A percentile compares a stretch with the other conserved stretches of the same genome.
These are phyloP conservation scores for Fusarium sp. DNA, from an alignment of 2,329 filamentous ascomycete genomes.

Conservation along the genomic window DNA sequence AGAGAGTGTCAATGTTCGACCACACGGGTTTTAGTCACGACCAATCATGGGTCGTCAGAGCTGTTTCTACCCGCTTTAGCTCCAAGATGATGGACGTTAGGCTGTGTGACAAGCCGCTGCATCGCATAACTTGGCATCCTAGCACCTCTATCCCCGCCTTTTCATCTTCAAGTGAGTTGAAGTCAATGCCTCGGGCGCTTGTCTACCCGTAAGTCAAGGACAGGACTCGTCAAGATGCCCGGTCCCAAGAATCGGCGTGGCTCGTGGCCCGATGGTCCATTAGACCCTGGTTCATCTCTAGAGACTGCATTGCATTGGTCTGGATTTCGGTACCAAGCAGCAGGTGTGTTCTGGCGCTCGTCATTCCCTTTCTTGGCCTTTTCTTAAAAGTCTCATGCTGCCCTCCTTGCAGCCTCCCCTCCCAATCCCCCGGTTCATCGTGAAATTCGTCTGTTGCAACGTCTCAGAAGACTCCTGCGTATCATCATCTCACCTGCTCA, in stretches of 20 bases:
- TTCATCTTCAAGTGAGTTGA: conserved; percentile 6
- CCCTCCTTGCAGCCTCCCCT: conserved; percentile 34
- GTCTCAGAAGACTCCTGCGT: conserved; percentile 38
- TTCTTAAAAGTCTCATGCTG: conserved; percentile 37
- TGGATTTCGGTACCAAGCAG: conserved; percentile 16
- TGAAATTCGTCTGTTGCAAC: conserved; percentile 34
- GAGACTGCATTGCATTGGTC: conserved; percentile 37
- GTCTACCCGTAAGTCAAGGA: conserved; percentile 20
- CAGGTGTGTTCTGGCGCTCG: conserved; percentile 30
- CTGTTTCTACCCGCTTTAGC: conserved; percentile 27
- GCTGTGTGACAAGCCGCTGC: conserved; percentile 39
- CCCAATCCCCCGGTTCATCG: conserved; percentile 29
- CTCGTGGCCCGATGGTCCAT: conserved; percentile 37
- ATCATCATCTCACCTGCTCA: conserved; percentile 31
- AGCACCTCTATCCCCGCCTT: conserved; percentile 29
- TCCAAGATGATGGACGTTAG: conserved; percentile 22
- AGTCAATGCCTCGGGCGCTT: conserved; percentile 31
- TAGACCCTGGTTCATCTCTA: conserved; percentile 22
- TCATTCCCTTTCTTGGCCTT: conserved; percentile 33
- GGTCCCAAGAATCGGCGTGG: conserved; percentile 34
- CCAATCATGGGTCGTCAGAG: conserved; percentile 26
- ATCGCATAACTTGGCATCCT: conserved; percentile 35
- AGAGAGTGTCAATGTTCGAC: conserved; percentile 31
- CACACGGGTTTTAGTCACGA: conserved; percentile 6
- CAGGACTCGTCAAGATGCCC: conserved; percentile 21